Base-by-base conservation (phyloP, 2,329 filamentous ascomycete genomes). In the Thermoascus crustaceus region DNA sequence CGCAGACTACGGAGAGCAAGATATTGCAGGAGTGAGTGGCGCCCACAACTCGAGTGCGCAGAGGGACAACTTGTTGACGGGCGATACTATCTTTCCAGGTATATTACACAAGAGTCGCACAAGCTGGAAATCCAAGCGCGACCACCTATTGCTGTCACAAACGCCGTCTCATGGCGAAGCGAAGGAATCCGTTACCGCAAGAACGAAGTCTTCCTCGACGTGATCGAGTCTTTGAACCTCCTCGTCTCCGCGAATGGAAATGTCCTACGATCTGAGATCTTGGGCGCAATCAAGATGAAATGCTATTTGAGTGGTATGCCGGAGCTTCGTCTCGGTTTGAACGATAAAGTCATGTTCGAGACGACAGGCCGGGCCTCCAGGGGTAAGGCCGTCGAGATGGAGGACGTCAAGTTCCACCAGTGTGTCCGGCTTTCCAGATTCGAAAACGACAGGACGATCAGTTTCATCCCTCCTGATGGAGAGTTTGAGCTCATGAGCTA, bases 321-420 rank as follows among this genome's bases (percentile, higher is more conserved):
- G 7, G 91, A 98, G 66, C 66, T 98, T 54, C 82, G 91, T 18
- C 66, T 98, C 33, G 91, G 91, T 4, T 68, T 98, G 57, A 98
- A 98, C 68, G 91, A 98, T 71, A 98, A 98, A 67, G 91, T 86
- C 62, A 98, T 98, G 91, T 98, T 98, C 56, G 91, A 98, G 67
- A 94, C 87, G 3, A 98, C 91, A 0, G 91, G 91, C 18, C 76
- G 91, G 42, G 86, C 89, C 10, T 96, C 89, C 25, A 72, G 91
- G 53, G 91, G 91, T 41, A 98, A 98, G 66, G 85, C 91, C 7
- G 91, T 98, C 45, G 91, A 98, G 67, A 98, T 98, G 91, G 91
- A 98, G 57, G 91, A 98, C 52, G 91, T 98, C 64, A 98, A 98
- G 56, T 98, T 98, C 64, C 91, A 98, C 66, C 91, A 98, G 63